These are phyloP conservation scores for Suhomyces emberorum DNA, from an alignment of 805 yeast genomes.

Conservation along the genomic window DNA sequence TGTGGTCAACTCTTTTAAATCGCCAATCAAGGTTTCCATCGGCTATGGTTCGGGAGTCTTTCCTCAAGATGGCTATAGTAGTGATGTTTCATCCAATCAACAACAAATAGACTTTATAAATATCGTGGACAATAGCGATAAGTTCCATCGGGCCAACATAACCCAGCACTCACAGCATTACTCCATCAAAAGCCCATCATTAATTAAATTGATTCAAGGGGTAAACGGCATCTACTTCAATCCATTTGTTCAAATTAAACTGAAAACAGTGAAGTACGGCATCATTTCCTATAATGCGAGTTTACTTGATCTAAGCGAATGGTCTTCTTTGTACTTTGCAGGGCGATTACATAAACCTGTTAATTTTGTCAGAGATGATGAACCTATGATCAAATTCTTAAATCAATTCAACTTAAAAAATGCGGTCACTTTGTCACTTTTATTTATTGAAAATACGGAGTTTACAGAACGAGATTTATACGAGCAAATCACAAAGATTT, in stretches of 20 bases:
- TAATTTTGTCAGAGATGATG: constrained; percentile 58
- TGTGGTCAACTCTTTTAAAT: constrained; percentile 56
- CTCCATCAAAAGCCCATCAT: constrained; percentile 40
- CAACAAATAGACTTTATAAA: constrained; percentile 86
- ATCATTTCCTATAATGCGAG: constrained; percentile 64
- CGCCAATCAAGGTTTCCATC: constrained; percentile 76
- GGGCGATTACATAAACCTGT: constrained; percentile 96
- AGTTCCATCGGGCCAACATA: constrained; percentile 76
- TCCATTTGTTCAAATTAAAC: constrained; percentile 70
- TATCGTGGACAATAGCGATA: constrained; percentile 69
- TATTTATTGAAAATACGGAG: constrained; percentile 37
- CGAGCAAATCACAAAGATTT: constrained; percentile 70
- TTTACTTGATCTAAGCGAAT: constrained; percentile 67
- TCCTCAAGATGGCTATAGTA: constrained; percentile 53
- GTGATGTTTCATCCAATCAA: not conserved
- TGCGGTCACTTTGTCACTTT: constrained; percentile 68
- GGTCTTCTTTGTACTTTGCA: constrained; percentile 85
- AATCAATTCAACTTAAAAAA: constrained; percentile 75
- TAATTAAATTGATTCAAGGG: constrained; percentile 46
- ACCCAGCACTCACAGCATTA: constrained; percentile 71
- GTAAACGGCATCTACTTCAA: constrained; percentile 87
- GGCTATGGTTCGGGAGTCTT: constrained; percentile 97
- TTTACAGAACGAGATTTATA: constrained; percentile 67
- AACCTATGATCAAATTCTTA: constrained; percentile 57
- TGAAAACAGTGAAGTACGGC: constrained; percentile 72